Evolutionary conservation across 2,329 filamentous ascomycete species (phyloP).

Genomic region (Colletotrichum brevisporum): DNA sequence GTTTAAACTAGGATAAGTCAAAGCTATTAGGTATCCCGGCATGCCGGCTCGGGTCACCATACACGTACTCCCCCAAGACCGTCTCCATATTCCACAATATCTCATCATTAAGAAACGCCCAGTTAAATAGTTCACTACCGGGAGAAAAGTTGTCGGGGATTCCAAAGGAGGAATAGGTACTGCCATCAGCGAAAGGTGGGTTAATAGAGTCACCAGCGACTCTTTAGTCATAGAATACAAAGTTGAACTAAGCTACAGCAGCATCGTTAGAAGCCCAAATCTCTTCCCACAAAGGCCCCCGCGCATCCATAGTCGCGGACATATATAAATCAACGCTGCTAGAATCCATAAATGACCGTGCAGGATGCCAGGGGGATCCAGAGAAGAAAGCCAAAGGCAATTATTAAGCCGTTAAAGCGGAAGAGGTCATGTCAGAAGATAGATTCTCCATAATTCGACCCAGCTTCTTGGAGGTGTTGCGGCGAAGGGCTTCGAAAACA

Average conservation of each 20-base stretch:
- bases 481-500: conserved; percentile 47
- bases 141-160: conserved; percentile 11
- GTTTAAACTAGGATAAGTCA: not conserved
- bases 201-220: not conserved
- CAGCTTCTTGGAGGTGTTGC: conserved; percentile 41
- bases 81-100: conserved; percentile 42
- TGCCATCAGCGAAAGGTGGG: not conserved
- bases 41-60: conserved; percentile 33
- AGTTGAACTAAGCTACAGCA: not conserved
- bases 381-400: not conserved
- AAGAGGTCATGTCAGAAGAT: not conserved
- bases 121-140: conserved; percentile 17
- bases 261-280: not conserved
- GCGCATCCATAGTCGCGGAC: not conserved
- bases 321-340: not conserved
- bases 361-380: not conserved
- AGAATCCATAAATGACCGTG: not conserved
- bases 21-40: conserved; percentile 9
- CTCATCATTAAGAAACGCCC: conserved; percentile 42
- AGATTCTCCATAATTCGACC: conserved; percentile 19
- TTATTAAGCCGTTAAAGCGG: not conserved
- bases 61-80: conserved; percentile 41
- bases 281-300: too few relatives aligned
- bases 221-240: not conserved
- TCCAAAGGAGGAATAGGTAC: not conserved